Evolutionary conservation across 106 monocot genomes (phyloP).

Genomic region (Dendrobium officinale): DNA sequence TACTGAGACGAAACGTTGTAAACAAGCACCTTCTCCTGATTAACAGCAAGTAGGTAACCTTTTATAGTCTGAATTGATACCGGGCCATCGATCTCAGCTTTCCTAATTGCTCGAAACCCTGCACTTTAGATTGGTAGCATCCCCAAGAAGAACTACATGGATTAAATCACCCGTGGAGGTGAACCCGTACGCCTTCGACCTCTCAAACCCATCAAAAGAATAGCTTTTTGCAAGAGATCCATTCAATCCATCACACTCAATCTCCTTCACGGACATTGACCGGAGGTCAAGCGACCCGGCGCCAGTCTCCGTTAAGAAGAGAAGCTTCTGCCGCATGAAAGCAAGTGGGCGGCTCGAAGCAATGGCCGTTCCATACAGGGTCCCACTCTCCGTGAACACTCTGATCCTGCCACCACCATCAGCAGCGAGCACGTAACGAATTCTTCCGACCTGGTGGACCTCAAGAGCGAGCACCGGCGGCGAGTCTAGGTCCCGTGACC

Average conservation of each 20-base stretch:
- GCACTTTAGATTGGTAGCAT: conserved; percentile 67
- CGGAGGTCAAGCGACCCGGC: conserved; percentile 80
- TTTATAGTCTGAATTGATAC: conserved; percentile 57
- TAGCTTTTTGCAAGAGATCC: conserved; percentile 50
- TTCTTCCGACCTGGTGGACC: conserved; percentile 44
- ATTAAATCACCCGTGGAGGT: conserved; percentile 59
- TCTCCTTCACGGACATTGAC: conserved; percentile 65
- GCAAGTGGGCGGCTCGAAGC: conserved; percentile 50
- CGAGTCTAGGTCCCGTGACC: conserved; percentile 29
- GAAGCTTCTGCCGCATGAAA: conserved; percentile 66
- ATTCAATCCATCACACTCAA: conserved; percentile 80
- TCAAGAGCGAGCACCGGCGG: conserved; percentile 50
- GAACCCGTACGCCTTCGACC: conserved; percentile 85
- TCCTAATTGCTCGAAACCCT: conserved; percentile 56
- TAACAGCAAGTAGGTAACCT: conserved; percentile 71
- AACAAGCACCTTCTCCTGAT: conserved; percentile 46
- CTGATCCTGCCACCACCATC: conserved; percentile 61
- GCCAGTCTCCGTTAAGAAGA: conserved; percentile 78
- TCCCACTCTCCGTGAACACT: conserved; percentile 79
- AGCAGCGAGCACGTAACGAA: conserved; percentile 46
- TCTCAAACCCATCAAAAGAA: conserved; percentile 64
- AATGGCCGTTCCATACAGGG: conserved; percentile 56
- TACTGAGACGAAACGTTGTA: conserved; percentile 85
- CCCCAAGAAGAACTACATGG: conserved; percentile 60
- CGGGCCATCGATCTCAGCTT: conserved; percentile 58